A percentile compares a stretch with the other conserved stretches of the same genome.
phyloP scores from a whole-genome alignment of 2,329 filamentous ascomycete species.

The Ceratocystis huliohia region DNA sequence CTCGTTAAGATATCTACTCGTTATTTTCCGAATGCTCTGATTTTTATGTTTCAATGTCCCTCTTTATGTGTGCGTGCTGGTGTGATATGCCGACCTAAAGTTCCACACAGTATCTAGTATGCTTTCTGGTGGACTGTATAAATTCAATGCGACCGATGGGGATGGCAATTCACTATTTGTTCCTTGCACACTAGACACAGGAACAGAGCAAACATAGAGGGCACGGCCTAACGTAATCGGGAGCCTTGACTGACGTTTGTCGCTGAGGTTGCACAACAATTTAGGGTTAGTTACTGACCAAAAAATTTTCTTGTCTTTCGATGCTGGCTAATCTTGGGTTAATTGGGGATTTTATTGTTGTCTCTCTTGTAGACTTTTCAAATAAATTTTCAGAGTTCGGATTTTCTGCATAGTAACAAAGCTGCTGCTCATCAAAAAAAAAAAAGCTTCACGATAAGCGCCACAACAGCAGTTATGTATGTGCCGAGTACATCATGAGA shows the following conservation, averaged over 20 bases:
- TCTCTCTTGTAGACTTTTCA: neutral
- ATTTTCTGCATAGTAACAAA: neutral
- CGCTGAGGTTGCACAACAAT: neutral
- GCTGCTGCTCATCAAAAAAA: neutral
- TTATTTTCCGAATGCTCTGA: neutral
- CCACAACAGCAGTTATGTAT: neutral
- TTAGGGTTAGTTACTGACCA: slow-evolving; percentile 8
- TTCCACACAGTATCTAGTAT: too few species aligned
- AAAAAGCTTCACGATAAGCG: neutral
- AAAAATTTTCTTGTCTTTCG: neutral
- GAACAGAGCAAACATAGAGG: too few species aligned
- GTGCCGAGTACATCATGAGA: neutral
- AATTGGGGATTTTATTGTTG: neutral
- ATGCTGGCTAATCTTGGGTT: slow-evolving; percentile 14
- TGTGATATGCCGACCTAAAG: neutral
- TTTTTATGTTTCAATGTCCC: neutral
- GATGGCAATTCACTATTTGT: too few species aligned
- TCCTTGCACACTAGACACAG: too few species aligned
- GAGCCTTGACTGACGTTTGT: neutral
- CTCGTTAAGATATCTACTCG: neutral
- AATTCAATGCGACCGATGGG: too few species aligned
- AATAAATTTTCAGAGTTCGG: neutral
- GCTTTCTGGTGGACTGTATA: too few species aligned
- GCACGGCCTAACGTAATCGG: too few species aligned
- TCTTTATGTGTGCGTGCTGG: neutral